Base-by-base conservation (phyloP, 2,329 filamentous ascomycete genomes). In the Ophiostoma novo-ulmi region DNA sequence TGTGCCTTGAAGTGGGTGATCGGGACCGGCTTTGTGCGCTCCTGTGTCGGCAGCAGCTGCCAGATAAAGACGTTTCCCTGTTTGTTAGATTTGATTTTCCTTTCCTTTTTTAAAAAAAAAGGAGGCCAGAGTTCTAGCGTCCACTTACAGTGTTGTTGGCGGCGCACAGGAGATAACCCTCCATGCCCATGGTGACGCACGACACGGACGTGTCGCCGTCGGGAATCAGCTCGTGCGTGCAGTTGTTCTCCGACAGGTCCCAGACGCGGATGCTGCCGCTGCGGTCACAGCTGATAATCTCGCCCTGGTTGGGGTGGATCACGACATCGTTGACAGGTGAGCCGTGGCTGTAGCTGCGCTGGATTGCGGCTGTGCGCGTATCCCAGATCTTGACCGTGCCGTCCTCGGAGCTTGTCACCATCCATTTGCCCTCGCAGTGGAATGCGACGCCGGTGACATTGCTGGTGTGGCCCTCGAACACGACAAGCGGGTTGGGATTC, bases 371-470 rank as follows among this genome's bases (percentile, higher is more conserved):
- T 14, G 87, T 91, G 66, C 94, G 85, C 5, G 93, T 97, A 79
- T 97, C 94, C 94, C 94, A 97, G 74, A 97, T 97, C 84, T 97
- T 97, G 77, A 97, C 94, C 0, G 93, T 97, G 76, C 94, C 92
- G 78, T 99, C 95, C 80, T 99, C 95, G 66, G 92, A 97, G 80
- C 91, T 96, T 11, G 95, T 99, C 22, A 98, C 95, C 92, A 99
- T 97, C 95, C 95, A 99, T 82, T 99, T 99, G 13, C 94, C 94
- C 80, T 99, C 95, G 79, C 94, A 98, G 80, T 99, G 95, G 79
- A 99, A 99, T 13, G 94, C 94, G 66, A 99, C 92, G 63, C 95
- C 95, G 0, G 95, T 99, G 78, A 99, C 90, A 77, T 99, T 99
- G 75, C 90, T 93, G 14, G 92, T 95, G 81, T 99, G 95, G 61